Conservation (phyloP, 768 basidiomycete species). For the Mycena kentingensis region DNA sequence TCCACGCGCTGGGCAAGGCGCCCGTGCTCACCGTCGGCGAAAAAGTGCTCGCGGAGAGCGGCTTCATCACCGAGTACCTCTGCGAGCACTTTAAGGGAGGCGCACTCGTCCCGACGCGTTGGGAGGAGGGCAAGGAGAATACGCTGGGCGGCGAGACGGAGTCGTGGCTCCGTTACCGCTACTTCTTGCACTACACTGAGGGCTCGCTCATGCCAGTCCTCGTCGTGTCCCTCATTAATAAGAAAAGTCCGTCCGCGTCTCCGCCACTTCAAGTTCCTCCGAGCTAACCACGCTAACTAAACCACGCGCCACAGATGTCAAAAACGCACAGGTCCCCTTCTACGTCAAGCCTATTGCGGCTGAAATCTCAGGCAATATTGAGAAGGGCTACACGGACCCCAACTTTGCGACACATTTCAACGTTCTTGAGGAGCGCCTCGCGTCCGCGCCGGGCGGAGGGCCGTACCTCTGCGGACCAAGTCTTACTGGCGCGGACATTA, state of each 20-base stretch:
- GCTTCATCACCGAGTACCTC: slow-evolving; percentile 31
- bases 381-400: slow-evolving; percentile 1
- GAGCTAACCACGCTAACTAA: too few species aligned
- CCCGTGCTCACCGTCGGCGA: slow-evolving; percentile 42
- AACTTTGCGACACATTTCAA: slow-evolving; percentile 11
- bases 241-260: background rate
- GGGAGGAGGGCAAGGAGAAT: background rate
- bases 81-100: slow-evolving; percentile 14
- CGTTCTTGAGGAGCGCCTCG: slow-evolving; percentile 18
- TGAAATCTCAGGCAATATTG: slow-evolving; percentile 6
- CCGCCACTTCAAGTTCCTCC: background rate
- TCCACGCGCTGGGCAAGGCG: slow-evolving; percentile 41
- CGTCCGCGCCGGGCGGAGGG: slow-evolving; percentile 14
- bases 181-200: slow-evolving; percentile 4
- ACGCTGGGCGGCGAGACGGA: slow-evolving; percentile 1
- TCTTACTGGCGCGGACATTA: slow-evolving; percentile 16
- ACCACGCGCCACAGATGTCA: too few species aligned
- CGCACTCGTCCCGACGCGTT: slow-evolving; percentile 5
- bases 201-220: background rate
- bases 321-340: slow-evolving; percentile 13
- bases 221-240: background rate
- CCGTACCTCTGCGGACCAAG: slow-evolving; percentile 16
- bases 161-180: background rate
- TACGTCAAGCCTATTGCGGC: slow-evolving; percentile 16
- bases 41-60: slow-evolving; percentile 39